phyloP scores from a whole-genome alignment of 2,329 filamentous ascomycete genomes.

The Hypoxylon sp. region DNA sequence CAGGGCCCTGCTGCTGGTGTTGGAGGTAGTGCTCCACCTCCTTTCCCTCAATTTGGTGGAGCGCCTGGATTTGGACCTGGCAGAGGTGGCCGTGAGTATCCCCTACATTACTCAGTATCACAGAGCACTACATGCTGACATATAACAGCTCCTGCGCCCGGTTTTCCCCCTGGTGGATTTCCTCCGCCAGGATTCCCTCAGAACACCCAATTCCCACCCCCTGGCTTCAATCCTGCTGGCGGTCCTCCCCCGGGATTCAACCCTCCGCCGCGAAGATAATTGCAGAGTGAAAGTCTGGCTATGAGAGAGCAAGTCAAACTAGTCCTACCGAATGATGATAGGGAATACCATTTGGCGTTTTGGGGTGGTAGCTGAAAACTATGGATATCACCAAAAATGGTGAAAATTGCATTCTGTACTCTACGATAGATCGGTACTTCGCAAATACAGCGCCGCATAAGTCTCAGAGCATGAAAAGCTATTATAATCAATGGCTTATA shows the following conservation, averaged over 20 bases:
- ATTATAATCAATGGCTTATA: background rate
- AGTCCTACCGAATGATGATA: slow-evolving; percentile 37
- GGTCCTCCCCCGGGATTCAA: slow-evolving; percentile 78
- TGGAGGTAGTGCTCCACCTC: slow-evolving; percentile 75
- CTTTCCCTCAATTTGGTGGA: slow-evolving; percentile 67
- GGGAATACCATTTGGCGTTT: slow-evolving; percentile 52
- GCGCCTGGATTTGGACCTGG: slow-evolving; percentile 63
- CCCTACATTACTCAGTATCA: slow-evolving; percentile 8
- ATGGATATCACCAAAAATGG: slow-evolving; percentile 45
- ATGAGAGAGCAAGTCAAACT: slow-evolving; percentile 20
- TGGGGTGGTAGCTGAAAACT: slow-evolving; percentile 47
- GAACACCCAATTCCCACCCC: slow-evolving; percentile 62
- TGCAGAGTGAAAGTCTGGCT: slow-evolving; percentile 29
- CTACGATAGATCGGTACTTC: slow-evolving; percentile 34
- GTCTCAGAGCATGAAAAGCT: slow-evolving; percentile 17
- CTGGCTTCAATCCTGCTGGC: slow-evolving; percentile 65
- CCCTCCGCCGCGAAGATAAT: slow-evolving; percentile 73
- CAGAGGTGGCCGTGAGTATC: slow-evolving; percentile 67
- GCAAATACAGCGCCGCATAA: slow-evolving; percentile 37
- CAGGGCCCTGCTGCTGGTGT: slow-evolving; percentile 88
- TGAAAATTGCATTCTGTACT: slow-evolving; percentile 41
- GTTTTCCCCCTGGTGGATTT: slow-evolving; percentile 57
- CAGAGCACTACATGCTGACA: slow-evolving; percentile 35
- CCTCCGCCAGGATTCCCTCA: slow-evolving; percentile 61
- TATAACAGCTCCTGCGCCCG: slow-evolving; percentile 47